Evolutionary conservation across 2,329 filamentous ascomycete species (phyloP).

Genomic region (Aspergillus pseudotamarii): DNA sequence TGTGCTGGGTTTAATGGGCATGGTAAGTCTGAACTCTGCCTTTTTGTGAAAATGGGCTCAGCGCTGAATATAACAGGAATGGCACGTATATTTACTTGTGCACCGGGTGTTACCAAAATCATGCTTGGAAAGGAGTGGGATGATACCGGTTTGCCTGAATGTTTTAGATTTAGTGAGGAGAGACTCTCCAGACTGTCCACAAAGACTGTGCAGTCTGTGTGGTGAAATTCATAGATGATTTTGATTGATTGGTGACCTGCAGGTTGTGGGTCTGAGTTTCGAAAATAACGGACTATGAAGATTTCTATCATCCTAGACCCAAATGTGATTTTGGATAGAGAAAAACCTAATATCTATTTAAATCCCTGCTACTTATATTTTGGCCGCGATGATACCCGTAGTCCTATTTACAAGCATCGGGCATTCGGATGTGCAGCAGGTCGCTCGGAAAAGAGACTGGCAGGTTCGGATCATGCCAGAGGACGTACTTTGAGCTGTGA

Average conservation of each 20-base stretch:
- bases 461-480: not conserved
- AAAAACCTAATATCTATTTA: no score
- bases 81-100: constrained; percentile 3
- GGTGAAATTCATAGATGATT: not conserved
- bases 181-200: not conserved
- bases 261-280: not conserved
- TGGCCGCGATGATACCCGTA: no score
- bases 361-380: no score
- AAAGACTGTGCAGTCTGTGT: not conserved
- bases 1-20: constrained; percentile 56
- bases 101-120: not conserved
- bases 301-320: no score
- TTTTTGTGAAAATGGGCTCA: not conserved
- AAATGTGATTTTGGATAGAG: no score
- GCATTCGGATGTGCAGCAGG: no score
- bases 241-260: not conserved
- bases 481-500: not conserved
- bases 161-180: not conserved
- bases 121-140: not conserved
- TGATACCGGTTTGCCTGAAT: not conserved
- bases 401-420: no score
- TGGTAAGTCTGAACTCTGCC: constrained; percentile 26
- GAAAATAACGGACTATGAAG: no score
- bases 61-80: not conserved
- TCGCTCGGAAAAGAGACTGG: not conserved